Evolutionary conservation across 306 rosid species (phyloP).

Genomic region (Amphicarpaea edgeworthii): DNA sequence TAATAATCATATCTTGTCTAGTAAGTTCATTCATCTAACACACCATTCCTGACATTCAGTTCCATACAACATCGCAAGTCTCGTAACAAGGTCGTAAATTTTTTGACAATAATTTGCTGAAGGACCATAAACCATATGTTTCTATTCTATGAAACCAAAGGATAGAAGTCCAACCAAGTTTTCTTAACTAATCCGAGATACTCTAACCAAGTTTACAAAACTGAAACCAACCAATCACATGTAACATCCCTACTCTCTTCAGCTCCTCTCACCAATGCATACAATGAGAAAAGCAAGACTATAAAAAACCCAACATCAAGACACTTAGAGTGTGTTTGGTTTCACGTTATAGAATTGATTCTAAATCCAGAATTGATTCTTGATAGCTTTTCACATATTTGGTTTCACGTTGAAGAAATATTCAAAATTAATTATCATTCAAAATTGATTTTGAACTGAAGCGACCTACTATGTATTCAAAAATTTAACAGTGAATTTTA

Average conservation of each 20-base stretch:
- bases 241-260: not conserved
- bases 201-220: conserved; percentile 11
- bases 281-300: conserved; percentile 1
- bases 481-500: too few species aligned
- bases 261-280: conserved; percentile 10
- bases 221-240: not conserved
- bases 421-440: too few species aligned
- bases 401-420: too few species aligned
- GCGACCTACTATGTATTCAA: too few species aligned
- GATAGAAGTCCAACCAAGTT: conserved; percentile 17
- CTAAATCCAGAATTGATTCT: too few species aligned
- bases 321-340: too few species aligned
- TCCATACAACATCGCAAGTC: not conserved
- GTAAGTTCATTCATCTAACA: not conserved
- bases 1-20: not conserved
- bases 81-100: not conserved
- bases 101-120: not conserved
- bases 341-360: too few species aligned
- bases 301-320: not conserved
- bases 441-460: too few species aligned
- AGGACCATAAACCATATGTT: conserved; percentile 30
- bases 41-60: not conserved
- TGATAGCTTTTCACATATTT: too few species aligned
- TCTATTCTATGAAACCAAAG: conserved; percentile 10
- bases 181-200: not conserved